These are phyloP conservation scores for Stromatinia cepivora DNA, from an alignment of 2,329 filamentous ascomycete genomes.

Conservation along the genomic window DNA sequence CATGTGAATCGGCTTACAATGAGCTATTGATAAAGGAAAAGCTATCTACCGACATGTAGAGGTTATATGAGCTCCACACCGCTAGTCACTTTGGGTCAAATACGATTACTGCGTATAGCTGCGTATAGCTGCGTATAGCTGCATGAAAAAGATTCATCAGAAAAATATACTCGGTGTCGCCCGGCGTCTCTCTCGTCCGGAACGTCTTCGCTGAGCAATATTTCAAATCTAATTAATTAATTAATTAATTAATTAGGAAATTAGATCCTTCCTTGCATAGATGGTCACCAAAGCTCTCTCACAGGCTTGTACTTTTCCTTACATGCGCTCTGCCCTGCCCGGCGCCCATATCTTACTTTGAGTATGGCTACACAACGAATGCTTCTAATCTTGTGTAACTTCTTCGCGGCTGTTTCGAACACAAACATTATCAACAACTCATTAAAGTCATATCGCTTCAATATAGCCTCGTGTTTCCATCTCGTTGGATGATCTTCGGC, in stretches of 20 bases:
- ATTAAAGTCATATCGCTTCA: constrained; percentile 7
- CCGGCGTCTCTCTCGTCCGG: constrained; percentile 4
- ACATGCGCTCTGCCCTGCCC: constrained; percentile 5
- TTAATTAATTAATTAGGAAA: constrained; percentile 5
- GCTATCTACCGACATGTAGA: neutral
- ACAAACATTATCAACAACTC: constrained; percentile 5
- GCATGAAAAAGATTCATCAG: constrained; percentile 4
- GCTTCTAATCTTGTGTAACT: constrained; percentile 15
- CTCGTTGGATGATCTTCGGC: constrained; percentile 1
- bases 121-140: neutral
- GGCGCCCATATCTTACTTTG: neutral
- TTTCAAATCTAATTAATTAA: neutral
- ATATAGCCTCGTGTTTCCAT: constrained; percentile 13
- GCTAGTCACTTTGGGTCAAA: constrained; percentile 15
- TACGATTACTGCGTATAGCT: constrained; percentile 15
- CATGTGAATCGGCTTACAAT: neutral
- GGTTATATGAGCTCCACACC: constrained; percentile 11
- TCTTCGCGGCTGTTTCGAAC: constrained; percentile 12
- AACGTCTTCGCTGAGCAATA: constrained; percentile 5
- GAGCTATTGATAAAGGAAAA: neutral
- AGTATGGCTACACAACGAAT: neutral
- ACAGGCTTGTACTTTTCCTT: neutral
- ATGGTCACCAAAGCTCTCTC: neutral
- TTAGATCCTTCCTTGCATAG: constrained; percentile 15
- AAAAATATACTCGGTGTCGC: neutral